Evolutionary conservation across 495 filamentous ascomycete genomes (phyloP).

Genomic region (Trichocladium antarcticum): DNA sequence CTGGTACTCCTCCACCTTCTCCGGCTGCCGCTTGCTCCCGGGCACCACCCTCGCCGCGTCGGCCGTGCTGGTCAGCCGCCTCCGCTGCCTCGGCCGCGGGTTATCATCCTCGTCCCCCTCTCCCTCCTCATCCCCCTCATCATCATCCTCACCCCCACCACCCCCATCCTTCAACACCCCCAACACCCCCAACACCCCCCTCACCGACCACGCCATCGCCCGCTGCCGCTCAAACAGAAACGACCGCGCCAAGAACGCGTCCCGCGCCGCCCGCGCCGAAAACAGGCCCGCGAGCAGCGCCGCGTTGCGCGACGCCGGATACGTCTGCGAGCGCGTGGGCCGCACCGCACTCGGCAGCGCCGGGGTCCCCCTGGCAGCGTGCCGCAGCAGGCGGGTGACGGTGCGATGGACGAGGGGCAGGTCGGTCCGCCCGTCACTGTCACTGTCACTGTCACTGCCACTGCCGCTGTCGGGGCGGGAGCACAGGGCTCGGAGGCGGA

Average conservation of each 20-base stretch:
- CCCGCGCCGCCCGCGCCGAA: constrained; percentile 26
- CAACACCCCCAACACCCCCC: not conserved
- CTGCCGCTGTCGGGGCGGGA: not conserved
- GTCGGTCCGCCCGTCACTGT: not conserved
- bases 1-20: constrained; percentile 26
- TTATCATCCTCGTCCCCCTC: not conserved
- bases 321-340: constrained; percentile 15
- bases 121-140: not conserved
- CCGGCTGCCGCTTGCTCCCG: too few relatives aligned
- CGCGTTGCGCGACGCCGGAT: constrained; percentile 35
- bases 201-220: not conserved
- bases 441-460: too few relatives aligned
- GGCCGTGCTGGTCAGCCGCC: too few relatives aligned
- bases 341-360: too few relatives aligned
- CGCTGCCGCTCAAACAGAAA: constrained; percentile 37
- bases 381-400: constrained; percentile 27
- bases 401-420: constrained; percentile 30
- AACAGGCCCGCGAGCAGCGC: constrained; percentile 38
- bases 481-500: constrained; percentile 38
- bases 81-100: too few relatives aligned
- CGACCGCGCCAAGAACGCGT: constrained; percentile 41
- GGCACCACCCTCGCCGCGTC: too few relatives aligned
- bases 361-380: constrained; percentile 22
- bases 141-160: not conserved
- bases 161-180: not conserved